A percentile compares a stretch with the other conserved stretches of the same genome.
These are phyloP conservation scores for Rhizopogon vesiculosus DNA, from an alignment of 768 basidiomycete genomes.

Conservation along the genomic window DNA sequence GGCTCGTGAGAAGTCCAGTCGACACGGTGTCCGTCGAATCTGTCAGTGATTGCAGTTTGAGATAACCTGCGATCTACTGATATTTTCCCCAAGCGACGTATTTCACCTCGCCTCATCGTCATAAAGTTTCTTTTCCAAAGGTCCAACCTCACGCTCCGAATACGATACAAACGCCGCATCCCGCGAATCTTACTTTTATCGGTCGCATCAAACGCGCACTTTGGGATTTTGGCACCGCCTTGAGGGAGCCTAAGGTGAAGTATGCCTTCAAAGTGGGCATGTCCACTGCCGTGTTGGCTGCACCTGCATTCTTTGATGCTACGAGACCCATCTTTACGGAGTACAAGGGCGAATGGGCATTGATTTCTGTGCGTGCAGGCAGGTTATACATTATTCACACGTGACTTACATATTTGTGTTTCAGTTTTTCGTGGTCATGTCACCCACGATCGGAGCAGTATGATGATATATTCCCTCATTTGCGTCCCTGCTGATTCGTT, in stretches of 20 bases:
- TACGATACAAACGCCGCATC: conserved; percentile 75
- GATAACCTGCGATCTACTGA: background rate
- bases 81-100: conserved; percentile 40
- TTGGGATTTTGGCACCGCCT: conserved; percentile 64
- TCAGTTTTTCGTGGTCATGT: conserved; percentile 87
- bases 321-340: conserved; percentile 77
- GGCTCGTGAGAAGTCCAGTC: conserved; percentile 9
- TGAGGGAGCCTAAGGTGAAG: conserved; percentile 73
- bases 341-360: conserved; percentile 91
- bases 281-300: conserved; percentile 75
- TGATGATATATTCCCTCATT: conserved; percentile 14
- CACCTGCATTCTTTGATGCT: conserved; percentile 81
- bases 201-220: conserved; percentile 64
- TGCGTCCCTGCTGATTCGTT: conserved; percentile 8
- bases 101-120: conserved; percentile 47
- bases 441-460: conserved; percentile 84
- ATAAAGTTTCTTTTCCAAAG: conserved; percentile 72
- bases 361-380: conserved; percentile 69
- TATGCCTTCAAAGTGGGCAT: conserved; percentile 88
- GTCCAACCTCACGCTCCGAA: conserved; percentile 79
- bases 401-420: conserved; percentile 4
- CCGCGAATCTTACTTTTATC: conserved; percentile 50
- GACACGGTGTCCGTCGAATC: conserved; percentile 29
- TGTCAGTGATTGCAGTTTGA: conserved; percentile 30
- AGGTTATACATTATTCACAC: conserved; percentile 6